phyloP scores from a whole-genome alignment of 129 eudicot species.

The Flaveria robusta region DNA sequence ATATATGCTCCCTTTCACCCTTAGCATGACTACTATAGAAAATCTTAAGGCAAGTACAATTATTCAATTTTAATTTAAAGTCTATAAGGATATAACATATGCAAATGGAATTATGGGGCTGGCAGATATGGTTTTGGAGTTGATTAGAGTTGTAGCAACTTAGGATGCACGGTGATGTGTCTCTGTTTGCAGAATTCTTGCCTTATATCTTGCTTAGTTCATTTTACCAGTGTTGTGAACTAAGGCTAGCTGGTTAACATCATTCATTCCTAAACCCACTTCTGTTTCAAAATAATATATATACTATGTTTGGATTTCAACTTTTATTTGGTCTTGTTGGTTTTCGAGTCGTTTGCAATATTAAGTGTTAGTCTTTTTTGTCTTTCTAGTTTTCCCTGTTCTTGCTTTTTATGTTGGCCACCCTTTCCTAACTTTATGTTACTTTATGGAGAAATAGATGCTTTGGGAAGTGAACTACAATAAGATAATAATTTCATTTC shows the following conservation, averaged over 20 bases:
- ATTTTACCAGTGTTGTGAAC: conserved; percentile 1
- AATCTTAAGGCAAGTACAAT: not conserved
- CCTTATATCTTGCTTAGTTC: conserved; percentile 11
- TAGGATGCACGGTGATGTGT: conserved; percentile 21
- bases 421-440: conserved; percentile 35
- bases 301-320: not conserved
- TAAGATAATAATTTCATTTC: conserved; percentile 14
- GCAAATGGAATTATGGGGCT: conserved; percentile 16
- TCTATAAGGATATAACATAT: not conserved
- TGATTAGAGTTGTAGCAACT: conserved; percentile 11
- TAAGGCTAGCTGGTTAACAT: conserved; percentile 16
- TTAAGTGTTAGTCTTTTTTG: conserved; percentile 6
- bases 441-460: conserved; percentile 22
- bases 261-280: conserved; percentile 31
- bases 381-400: conserved; percentile 34
- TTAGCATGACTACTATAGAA: not conserved
- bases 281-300: conserved; percentile 18
- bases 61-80: not conserved
- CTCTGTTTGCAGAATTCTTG: conserved; percentile 23
- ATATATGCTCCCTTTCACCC: conserved; percentile 19
- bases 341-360: conserved; percentile 2
- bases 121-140: conserved; percentile 19
- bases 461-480: conserved; percentile 34
- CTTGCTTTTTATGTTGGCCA: conserved; percentile 39
- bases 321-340: conserved; percentile 16